phyloP scores from a whole-genome alignment of 202 grass and related monocot species.

The Eragrostis tef region DNA sequence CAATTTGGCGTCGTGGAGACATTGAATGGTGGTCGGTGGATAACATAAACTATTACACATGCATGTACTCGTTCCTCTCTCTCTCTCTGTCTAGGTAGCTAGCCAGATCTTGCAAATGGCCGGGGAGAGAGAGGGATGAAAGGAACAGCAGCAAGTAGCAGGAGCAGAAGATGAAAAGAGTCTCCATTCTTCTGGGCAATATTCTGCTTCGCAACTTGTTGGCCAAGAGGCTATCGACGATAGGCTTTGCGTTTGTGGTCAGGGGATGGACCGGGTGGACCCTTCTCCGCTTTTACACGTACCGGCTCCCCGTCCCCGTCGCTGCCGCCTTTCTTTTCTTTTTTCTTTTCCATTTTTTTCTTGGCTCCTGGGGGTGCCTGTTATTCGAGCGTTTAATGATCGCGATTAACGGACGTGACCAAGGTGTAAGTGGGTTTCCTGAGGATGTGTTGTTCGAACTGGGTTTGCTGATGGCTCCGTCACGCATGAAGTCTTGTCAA shows the following conservation, averaged over 20 bases:
- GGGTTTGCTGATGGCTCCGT: too few relatives aligned
- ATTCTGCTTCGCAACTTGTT: slow-evolving; percentile 43
- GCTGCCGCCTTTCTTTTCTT: neutral
- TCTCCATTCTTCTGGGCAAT: neutral
- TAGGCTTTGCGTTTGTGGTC: slow-evolving; percentile 12
- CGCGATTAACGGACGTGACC: neutral
- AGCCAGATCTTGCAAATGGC: neutral
- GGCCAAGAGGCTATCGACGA: slow-evolving; percentile 1
- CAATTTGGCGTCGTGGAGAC: slow-evolving; percentile 45
- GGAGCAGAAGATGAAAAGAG: neutral
- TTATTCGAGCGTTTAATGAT: neutral
- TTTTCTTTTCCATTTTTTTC: neutral
- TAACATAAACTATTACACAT: slow-evolving; percentile 32
- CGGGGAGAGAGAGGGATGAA: too few relatives aligned
- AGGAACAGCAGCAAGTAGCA: neutral
- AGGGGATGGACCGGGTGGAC: slow-evolving; percentile 29
- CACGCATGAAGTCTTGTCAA: too few relatives aligned
- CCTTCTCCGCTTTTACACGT: slow-evolving; percentile 44
- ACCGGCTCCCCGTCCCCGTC: neutral
- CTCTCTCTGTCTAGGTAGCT: neutral
- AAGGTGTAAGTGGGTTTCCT: neutral
- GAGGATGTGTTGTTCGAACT: neutral
- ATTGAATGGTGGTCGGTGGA: slow-evolving; percentile 29
- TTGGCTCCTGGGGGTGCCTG: neutral
- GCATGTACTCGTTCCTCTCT: neutral